Percentiles rank a stretch among this genome's conserved stretches.
Conservation (phyloP, 75 land plant species). For the Isoetes taiwanensis region DNA sequence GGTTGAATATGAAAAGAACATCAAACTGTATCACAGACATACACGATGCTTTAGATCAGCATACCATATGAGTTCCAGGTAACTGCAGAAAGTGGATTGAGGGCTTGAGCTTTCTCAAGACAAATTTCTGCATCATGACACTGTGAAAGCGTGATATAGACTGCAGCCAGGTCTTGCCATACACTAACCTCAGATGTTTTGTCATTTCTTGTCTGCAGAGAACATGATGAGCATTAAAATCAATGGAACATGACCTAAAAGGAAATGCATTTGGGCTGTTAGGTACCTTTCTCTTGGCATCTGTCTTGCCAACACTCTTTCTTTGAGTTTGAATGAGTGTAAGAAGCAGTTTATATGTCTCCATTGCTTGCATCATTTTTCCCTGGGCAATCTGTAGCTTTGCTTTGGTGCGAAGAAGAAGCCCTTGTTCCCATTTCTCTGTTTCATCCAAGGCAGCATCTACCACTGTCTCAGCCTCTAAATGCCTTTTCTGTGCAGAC, state of each 20-base stretch:
- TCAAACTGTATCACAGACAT: background rate
- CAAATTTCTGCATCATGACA: background rate
- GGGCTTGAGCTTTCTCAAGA: background rate
- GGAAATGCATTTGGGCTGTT: background rate
- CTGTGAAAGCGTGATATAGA: background rate
- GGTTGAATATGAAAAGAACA: background rate
- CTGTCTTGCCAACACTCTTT: background rate
- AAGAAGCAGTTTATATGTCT: background rate
- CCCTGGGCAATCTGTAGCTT: slow-evolving; percentile 1
- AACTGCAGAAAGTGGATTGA: background rate
- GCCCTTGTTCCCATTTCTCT: background rate
- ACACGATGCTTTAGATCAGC: too few species aligned
- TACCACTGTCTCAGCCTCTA: background rate
- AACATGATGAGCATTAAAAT: background rate
- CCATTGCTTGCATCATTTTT: background rate
- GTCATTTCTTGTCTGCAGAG: background rate
- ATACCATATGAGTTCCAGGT: background rate
- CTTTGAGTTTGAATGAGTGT: background rate
- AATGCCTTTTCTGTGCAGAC: background rate
- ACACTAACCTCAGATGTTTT: background rate
- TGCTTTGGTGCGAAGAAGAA: background rate
- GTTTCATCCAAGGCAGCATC: slow-evolving; percentile 1
- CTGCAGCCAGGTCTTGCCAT: slow-evolving; percentile 4
- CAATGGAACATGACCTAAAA: background rate
- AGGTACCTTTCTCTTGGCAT: background rate